These are phyloP conservation scores for Penicillium arizonense DNA, from an alignment of 495 filamentous ascomycete genomes.

Conservation along the genomic window DNA sequence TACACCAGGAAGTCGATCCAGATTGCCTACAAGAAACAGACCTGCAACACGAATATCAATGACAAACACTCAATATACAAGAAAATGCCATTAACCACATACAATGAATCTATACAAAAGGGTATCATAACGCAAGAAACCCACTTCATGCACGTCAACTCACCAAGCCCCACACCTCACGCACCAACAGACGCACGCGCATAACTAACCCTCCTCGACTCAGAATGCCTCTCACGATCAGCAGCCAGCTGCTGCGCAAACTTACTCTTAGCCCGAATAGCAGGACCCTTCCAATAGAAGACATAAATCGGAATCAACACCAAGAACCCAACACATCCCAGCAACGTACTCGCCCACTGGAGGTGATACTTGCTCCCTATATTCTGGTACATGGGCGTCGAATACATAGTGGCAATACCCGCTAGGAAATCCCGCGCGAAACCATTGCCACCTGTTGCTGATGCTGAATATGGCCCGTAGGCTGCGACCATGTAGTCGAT, in stretches of 20 bases:
- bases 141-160: too few species aligned
- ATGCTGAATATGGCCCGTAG: conserved; percentile 76
- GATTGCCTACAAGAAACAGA: too few species aligned
- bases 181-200: not conserved
- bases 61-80: not conserved
- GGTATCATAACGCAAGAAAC: too few species aligned
- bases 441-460: conserved; percentile 72
- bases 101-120: too few species aligned
- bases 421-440: conserved; percentile 48
- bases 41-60: not conserved
- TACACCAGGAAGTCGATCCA: too few species aligned
- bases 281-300: conserved; percentile 50
- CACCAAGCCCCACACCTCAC: not conserved
- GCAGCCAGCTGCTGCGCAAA: conserved; percentile 37
- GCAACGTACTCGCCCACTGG: conserved; percentile 43
- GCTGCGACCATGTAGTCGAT: conserved; percentile 85
- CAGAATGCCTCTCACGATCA: conserved; percentile 16
- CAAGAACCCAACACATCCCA: conserved; percentile 40
- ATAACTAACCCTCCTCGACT: conserved; percentile 5
- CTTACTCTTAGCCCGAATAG: conserved; percentile 43
- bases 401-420: conserved; percentile 46
- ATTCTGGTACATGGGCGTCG: conserved; percentile 39
- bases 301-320: conserved; percentile 48
- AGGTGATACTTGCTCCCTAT: conserved; percentile 32
- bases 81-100: too few species aligned